Evolutionary conservation across 805 yeast genomes (phyloP).

Genomic region (Wilhelminamyces savonicus): DNA sequence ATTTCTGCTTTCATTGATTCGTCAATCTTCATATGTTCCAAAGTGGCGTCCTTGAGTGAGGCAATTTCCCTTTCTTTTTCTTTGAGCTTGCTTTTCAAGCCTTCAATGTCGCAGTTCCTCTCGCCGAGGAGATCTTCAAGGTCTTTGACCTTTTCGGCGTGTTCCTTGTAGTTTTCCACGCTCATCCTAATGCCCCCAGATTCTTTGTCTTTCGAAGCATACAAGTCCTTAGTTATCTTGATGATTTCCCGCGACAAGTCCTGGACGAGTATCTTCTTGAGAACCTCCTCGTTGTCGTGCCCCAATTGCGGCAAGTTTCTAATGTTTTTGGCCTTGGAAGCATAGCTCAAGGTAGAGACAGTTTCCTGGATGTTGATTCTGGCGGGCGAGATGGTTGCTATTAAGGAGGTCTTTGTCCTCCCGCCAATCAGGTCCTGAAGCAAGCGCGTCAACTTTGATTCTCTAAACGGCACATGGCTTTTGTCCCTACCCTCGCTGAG

Average conservation of each 20-base stretch:
- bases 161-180: too few species aligned
- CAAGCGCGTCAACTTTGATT: slow-evolving; percentile 69
- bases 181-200: too few species aligned
- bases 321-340: slow-evolving; percentile 79
- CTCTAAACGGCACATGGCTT: slow-evolving; percentile 79
- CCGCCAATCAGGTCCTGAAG: slow-evolving; percentile 85
- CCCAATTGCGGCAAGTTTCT: slow-evolving; percentile 53
- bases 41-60: slow-evolving; percentile 1
- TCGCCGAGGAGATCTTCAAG: too few species aligned
- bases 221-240: slow-evolving; percentile 51
- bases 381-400: slow-evolving; percentile 86
- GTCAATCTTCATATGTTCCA: background rate
- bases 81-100: slow-evolving; percentile 1
- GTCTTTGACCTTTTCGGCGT: too few species aligned
- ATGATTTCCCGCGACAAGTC: slow-evolving; percentile 50
- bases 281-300: slow-evolving; percentile 29
- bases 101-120: background rate
- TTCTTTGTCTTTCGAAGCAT: too few species aligned
- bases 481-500: slow-evolving; percentile 19
- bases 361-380: slow-evolving; percentile 74
- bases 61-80: background rate
- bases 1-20: background rate
- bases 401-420: slow-evolving; percentile 75
- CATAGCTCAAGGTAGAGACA: slow-evolving; percentile 78
- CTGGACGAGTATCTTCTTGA: slow-evolving; percentile 49